Evolutionary conservation across 345 rosid species (phyloP).

Genomic region (Camelina sativa): DNA sequence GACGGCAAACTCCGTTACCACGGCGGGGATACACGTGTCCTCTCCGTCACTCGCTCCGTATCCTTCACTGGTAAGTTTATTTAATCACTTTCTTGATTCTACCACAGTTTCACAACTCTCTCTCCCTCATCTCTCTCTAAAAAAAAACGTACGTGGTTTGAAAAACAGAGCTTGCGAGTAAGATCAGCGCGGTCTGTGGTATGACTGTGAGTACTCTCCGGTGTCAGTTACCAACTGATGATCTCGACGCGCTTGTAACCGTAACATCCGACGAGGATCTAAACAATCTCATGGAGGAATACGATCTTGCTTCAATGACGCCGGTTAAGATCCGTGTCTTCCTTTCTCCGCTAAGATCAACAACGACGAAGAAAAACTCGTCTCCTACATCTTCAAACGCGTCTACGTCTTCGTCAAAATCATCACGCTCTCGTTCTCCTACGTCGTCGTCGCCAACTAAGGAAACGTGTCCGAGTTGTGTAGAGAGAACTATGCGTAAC

Average conservation of each 20-base stretch:
- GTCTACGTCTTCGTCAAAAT: slow-evolving; percentile 44
- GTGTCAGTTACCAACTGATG: slow-evolving; percentile 89
- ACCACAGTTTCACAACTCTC: neutral
- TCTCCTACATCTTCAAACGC: slow-evolving; percentile 10
- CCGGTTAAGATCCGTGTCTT: slow-evolving; percentile 78
- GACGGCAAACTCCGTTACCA: slow-evolving; percentile 88
- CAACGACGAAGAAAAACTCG: neutral
- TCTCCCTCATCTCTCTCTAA: too few species aligned
- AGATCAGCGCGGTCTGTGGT: slow-evolving; percentile 77
- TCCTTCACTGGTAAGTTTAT: slow-evolving; percentile 65
- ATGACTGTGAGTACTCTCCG: slow-evolving; percentile 54
- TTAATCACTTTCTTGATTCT: neutral
- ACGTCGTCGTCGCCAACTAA: slow-evolving; percentile 16
- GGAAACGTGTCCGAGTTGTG: slow-evolving; percentile 32
- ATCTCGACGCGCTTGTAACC: slow-evolving; percentile 83
- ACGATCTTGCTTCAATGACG: slow-evolving; percentile 56
- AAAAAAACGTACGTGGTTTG: neutral
- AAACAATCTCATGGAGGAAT: slow-evolving; percentile 84
- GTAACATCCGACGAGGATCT: slow-evolving; percentile 88
- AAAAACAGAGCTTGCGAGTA: slow-evolving; percentile 67
- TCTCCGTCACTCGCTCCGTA: slow-evolving; percentile 74
- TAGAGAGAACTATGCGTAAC: slow-evolving; percentile 45
- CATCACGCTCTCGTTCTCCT: slow-evolving; percentile 46
- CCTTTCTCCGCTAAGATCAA: slow-evolving; percentile 51
- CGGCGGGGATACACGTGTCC: slow-evolving; percentile 91